A percentile compares a stretch with the other conserved stretches of the same genome.
phyloP scores from a whole-genome alignment of 768 basidiomycete genomes.

The Termitomyces titanicus region DNA sequence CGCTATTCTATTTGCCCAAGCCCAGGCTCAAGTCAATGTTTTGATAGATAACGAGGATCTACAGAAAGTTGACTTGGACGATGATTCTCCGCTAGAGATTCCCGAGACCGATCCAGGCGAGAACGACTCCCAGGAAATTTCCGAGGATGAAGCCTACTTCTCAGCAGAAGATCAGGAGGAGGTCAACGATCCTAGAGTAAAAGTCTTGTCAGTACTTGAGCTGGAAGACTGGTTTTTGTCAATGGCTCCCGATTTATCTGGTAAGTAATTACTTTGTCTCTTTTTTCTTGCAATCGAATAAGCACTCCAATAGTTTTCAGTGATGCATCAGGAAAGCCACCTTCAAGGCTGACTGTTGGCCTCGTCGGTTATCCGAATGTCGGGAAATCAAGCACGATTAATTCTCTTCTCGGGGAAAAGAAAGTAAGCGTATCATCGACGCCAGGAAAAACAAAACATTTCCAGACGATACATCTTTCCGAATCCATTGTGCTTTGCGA shows the following conservation, averaged over 20 bases:
- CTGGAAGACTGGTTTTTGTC: constrained; percentile 79
- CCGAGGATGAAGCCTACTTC: constrained; percentile 40
- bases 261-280: constrained; percentile 34
- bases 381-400: constrained; percentile 97
- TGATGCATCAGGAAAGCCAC: constrained; percentile 50
- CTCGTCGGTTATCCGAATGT: constrained; percentile 99
- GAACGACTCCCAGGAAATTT: constrained; percentile 21
- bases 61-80: constrained; percentile 6
- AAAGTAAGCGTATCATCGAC: constrained; percentile 98
- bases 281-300: neutral
- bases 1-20: constrained; percentile 29
- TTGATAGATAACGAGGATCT: constrained; percentile 6
- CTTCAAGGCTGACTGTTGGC: constrained; percentile 72
- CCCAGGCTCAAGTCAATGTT: constrained; percentile 6
- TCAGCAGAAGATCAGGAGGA: constrained; percentile 55
- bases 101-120: constrained; percentile 24
- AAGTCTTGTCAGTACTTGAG: constrained; percentile 81
- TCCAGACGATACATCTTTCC: constrained; percentile 96
- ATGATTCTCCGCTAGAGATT: constrained; percentile 14
- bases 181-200: constrained; percentile 59
- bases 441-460: constrained; percentile 98
- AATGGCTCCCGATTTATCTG: constrained; percentile 65
- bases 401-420: constrained; percentile 92
- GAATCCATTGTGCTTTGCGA: constrained; percentile 86
- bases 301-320: constrained; percentile 47